Conservation (phyloP, 116 monocot species). For the Cymodocea nodosa region DNA sequence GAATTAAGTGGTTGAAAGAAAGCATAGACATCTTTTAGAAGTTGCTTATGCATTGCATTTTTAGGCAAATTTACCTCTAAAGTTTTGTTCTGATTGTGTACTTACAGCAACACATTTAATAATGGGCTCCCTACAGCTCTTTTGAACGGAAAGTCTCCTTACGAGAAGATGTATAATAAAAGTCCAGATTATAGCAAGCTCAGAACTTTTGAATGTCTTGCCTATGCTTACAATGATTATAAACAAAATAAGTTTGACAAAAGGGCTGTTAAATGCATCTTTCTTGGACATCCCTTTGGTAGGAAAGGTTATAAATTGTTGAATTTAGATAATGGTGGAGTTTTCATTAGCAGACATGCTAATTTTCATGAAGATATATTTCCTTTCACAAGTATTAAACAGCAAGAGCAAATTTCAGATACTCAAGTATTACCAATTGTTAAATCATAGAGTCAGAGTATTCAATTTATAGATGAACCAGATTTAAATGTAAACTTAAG, state of each 20-base stretch:
- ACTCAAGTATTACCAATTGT: too few species aligned
- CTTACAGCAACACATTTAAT: not conserved
- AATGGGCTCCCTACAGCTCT: not conserved
- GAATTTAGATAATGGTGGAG: too few species aligned
- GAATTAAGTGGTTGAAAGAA: slow-evolving; percentile 4
- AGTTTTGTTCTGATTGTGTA: not conserved
- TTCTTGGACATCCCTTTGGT: not conserved
- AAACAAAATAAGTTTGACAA: not conserved
- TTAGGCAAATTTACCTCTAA: not conserved
- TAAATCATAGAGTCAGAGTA: too few species aligned
- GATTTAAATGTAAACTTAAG: too few species aligned
- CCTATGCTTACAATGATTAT: not conserved
- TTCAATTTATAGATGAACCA: too few species aligned
- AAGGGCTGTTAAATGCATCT: not conserved
- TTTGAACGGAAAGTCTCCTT: not conserved
- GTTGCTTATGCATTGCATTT: not conserved
- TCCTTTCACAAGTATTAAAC: too few species aligned
- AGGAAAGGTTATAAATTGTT: not conserved
- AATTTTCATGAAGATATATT: too few species aligned
- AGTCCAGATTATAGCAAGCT: not conserved
- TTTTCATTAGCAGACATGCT: too few species aligned
- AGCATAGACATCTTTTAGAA: slow-evolving; percentile 1
- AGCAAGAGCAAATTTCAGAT: too few species aligned
- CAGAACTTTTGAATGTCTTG: not conserved
- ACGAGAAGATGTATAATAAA: not conserved